Conservation (phyloP, 2,329 filamentous ascomycete species). For the Nannizzia gypsea region DNA sequence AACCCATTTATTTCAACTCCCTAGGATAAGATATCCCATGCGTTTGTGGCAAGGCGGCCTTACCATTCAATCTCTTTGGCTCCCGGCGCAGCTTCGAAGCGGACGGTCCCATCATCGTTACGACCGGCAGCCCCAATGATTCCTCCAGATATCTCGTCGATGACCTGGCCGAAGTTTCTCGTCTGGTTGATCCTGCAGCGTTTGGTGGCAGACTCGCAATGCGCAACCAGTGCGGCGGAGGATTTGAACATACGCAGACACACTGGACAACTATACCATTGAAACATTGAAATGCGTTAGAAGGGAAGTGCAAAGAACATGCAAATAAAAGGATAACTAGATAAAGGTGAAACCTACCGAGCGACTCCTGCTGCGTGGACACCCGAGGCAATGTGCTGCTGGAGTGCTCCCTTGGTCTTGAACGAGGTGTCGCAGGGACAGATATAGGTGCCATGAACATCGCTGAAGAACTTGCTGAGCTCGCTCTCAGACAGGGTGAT, state of each 20-base stretch:
- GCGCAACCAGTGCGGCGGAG: conserved; percentile 29
- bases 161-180: conserved; percentile 22
- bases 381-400: conserved; percentile 23
- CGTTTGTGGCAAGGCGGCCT: not conserved
- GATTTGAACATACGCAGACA: conserved; percentile 31
- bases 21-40: not conserved
- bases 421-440: conserved; percentile 27
- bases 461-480: conserved; percentile 23
- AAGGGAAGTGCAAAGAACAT: not conserved
- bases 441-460: conserved; percentile 20
- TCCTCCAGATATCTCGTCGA: conserved; percentile 30
- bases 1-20: not conserved
- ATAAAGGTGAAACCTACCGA: conserved; percentile 13
- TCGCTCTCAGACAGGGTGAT: not conserved
- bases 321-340: not conserved
- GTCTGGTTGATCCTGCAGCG: conserved; percentile 26
- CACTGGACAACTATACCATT: conserved; percentile 24
- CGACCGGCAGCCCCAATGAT: conserved; percentile 25
- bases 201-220: conserved; percentile 28
- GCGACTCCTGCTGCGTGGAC: conserved; percentile 17
- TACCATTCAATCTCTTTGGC: conserved; percentile 11
- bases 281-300: conserved; percentile 1
- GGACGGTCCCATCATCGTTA: conserved; percentile 25
- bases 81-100: conserved; percentile 21
- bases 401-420: conserved; percentile 18